Evolutionary conservation across 345 rosid species (phyloP), one percentile per base, ranked within the genome.

Genomic region (Moringa oleifera): DNA sequence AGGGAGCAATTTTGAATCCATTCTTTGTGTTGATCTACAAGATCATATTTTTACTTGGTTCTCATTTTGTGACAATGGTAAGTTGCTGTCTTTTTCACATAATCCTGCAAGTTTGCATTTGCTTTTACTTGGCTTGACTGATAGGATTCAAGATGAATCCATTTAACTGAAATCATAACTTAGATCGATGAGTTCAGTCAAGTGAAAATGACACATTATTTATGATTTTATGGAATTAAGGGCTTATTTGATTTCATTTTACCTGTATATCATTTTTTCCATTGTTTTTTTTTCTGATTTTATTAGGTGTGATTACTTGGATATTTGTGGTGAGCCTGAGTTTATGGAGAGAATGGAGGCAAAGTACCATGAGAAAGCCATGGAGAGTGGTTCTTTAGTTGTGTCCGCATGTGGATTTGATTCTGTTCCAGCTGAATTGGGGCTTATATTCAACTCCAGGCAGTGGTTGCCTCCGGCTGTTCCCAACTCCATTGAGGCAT

Each of bases 351-450:
- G 71, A 62, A 75, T 84, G 83, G 91, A 87, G 81, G 86, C 76
- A 22, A 69, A 72, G 24, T 87, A 80, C 73, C 95, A 92, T 41
- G 87, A 80, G 33, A 79, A 71, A 71, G 96, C 95, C 0, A 61
- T 70, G 61, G 87, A 83, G 78, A 82, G 80, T 1, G 89, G 91
- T 23, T 80, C 96, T 20, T 73, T 92, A 64, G 76, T 89, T 66
- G 78, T 92, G 70, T 92, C 98, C 1, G 98, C 98, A 4, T 92
- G 98, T 49, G 98, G 96, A 57, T 92, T 89, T 37, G 98, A 89
- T 72, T 92, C 96, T 0, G 62, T 92, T 50, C 98, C 98, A 10
- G 96, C 98, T 58, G 98, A 87, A 62, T 24, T 89, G 67, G 95
- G 98, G 16, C 65, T 82, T 55, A 72, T 87, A 72, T 89, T 85